phyloP scores from a whole-genome alignment of 1,284 basidiomycete genomes.

The Uromyces viciae-fabae region DNA sequence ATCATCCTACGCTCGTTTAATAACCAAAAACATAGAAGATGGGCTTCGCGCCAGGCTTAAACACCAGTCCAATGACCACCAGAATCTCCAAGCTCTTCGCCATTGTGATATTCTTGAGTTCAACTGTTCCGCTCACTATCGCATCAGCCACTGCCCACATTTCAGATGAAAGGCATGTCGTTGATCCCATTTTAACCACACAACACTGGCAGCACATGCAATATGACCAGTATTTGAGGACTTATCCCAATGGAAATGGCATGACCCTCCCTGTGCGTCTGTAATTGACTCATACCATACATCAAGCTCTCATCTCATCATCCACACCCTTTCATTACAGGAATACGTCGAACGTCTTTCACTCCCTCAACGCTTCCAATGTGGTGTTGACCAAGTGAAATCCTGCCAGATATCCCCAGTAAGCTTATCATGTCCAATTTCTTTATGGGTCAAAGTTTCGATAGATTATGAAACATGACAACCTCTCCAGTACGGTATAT shows the following conservation, averaged over 20 bases:
- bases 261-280: conserved; percentile 36
- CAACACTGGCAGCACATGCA: conserved; percentile 30
- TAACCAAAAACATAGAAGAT: too few relatives aligned
- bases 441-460: too few relatives aligned
- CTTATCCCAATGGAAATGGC: conserved; percentile 37
- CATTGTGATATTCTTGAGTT: not conserved
- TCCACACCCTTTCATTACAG: not conserved
- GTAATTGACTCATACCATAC: not conserved
- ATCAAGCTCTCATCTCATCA: not conserved
- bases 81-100: too few relatives aligned
- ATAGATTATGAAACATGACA: too few relatives aligned
- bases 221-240: conserved; percentile 30
- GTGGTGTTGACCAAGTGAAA: conserved; percentile 27
- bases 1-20: too few relatives aligned
- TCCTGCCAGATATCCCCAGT: conserved; percentile 29
- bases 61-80: too few relatives aligned
- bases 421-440: too few relatives aligned
- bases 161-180: not conserved
- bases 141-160: not conserved
- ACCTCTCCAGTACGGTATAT: not conserved
- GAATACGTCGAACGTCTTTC: conserved; percentile 35
- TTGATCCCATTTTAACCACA: conserved; percentile 1
- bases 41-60: too few relatives aligned
- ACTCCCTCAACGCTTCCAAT: conserved; percentile 15
- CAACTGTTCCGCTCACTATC: not conserved